Percentiles rank a stretch among this genome's conserved stretches.
Conservation (phyloP, 768 basidiomycete genomes). For the Tulasnella sp. region DNA sequence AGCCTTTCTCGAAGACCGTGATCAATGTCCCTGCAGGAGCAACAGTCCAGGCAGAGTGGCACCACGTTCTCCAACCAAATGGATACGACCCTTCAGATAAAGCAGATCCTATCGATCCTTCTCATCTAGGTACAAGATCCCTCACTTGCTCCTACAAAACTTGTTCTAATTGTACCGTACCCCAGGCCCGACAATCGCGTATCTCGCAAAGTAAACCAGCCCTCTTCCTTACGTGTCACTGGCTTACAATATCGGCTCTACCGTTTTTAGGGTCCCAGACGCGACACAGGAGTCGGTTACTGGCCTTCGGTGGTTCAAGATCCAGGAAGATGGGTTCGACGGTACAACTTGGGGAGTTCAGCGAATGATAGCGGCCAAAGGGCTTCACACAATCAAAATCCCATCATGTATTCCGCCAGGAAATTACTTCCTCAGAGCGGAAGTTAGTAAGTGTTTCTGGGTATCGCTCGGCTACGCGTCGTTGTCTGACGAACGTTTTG, state of each 20-base stretch:
- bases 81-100: conserved; percentile 50
- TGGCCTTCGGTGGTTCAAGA: conserved; percentile 57
- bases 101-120: conserved; percentile 50
- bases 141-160: not conserved
- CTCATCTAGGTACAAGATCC: not conserved
- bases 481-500: not conserved
- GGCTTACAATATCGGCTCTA: not conserved
- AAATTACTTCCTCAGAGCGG: conserved; percentile 55
- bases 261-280: conserved; percentile 43
- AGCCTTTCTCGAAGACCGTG: conserved; percentile 43
- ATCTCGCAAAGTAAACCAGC: conserved; percentile 49
- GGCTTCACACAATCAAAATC: conserved; percentile 55
- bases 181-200: conserved; percentile 57
- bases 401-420: conserved; percentile 54
- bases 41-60: conserved; percentile 58
- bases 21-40: conserved; percentile 59
- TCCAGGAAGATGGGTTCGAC: conserved; percentile 47
- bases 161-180: conserved; percentile 41
- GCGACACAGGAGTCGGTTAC: conserved; percentile 55
- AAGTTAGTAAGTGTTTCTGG: conserved; percentile 42
- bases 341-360: conserved; percentile 52
- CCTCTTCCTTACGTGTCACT: not conserved
- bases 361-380: conserved; percentile 53
- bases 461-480: not conserved
- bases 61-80: conserved; percentile 53